Conservation (phyloP, 228 moss, liverwort and hornwort species). For the Sphagnum magellanicum region DNA sequence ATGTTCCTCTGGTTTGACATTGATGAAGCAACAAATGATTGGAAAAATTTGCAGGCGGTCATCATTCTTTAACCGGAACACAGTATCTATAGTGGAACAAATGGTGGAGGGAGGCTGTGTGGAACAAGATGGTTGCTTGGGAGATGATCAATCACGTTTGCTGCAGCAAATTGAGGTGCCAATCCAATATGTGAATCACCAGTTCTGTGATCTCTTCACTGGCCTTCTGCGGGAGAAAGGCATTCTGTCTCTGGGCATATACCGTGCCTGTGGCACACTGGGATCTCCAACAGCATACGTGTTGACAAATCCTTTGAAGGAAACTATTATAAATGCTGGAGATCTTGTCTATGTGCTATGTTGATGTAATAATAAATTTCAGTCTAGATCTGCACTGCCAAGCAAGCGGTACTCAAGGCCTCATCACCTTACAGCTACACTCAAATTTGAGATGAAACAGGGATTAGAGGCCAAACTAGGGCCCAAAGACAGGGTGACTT, state of each 20-base stretch:
- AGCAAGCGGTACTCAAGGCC: too few species aligned
- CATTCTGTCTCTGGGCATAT: conserved; percentile 64
- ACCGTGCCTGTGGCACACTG: conserved; percentile 59
- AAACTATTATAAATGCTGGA: conserved; percentile 52
- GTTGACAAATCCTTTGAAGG: conserved; percentile 67
- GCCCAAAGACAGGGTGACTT: too few species aligned
- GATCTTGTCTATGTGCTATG: conserved; percentile 57
- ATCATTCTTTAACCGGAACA: conserved; percentile 81
- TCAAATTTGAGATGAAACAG: too few species aligned
- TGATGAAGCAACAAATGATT: too few species aligned
- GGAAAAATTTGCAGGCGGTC: conserved; percentile 30
- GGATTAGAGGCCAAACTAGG: too few species aligned
- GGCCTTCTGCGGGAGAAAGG: conserved; percentile 41
- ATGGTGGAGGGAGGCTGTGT: conserved; percentile 62
- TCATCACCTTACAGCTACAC: too few species aligned
- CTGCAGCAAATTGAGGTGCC: conserved; percentile 60
- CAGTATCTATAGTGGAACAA: conserved; percentile 76
- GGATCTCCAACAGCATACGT: conserved; percentile 82
- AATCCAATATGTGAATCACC: conserved; percentile 32
- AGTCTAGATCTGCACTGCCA: too few species aligned
- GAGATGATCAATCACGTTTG: conserved; percentile 15
- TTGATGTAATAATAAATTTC: background rate
- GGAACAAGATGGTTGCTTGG: conserved; percentile 49
- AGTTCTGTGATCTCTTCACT: conserved; percentile 64
- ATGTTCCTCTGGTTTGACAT: too few species aligned